Base-by-base conservation (phyloP, 192 early-diverging fungal genomes). In the Linnemannia zychae region DNA sequence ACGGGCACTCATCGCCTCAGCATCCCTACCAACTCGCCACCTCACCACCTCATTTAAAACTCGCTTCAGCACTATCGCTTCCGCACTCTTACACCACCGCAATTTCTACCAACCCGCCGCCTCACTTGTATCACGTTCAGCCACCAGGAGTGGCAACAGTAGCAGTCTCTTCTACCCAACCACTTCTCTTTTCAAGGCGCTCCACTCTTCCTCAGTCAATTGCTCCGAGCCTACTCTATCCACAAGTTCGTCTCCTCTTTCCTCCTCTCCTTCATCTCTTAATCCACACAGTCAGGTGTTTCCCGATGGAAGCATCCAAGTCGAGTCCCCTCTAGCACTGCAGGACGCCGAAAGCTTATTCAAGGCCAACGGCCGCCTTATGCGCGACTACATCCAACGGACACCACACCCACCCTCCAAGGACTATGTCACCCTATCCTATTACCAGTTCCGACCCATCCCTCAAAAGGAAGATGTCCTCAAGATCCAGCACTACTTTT, bases 401-500 rank as follows among this genome's bases (percentile, higher is more conserved):
- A 76, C 83, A 1, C 83, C 83, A 18, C 76, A 72, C 36, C 83
- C 83, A 31, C 83, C 78, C 13, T 50, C 83, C 7, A 71, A 79
- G 48, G 77, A 79, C 33, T 85, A 85, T 66, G 38, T 78, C 13
- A 93, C 91, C 7, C 40, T 93, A 13, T 89, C 92, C n/a, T 93
- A 91, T 63, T 93, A 93, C 60, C 88, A 90, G 47, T 90, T 92
- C 71, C 78, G 87, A 31, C 71, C 79, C 9, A 86, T 91, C 28
- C 33, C 60, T 31, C 28, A 63, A 31, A 28, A 78, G 38, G 47
- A 52, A 0, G 75, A 77, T 47, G 49, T 93, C 16, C 40, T 67
- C 7, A 70, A 77, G 36, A 80, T 90, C 36, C 88, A 89, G 24
- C 76, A 87, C 71, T 71, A 75, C 52, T 78, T 93, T 18, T 60